Evolutionary conservation across 2,329 filamentous ascomycete species (phyloP).

Genomic region (Colletotrichum trifolii): DNA sequence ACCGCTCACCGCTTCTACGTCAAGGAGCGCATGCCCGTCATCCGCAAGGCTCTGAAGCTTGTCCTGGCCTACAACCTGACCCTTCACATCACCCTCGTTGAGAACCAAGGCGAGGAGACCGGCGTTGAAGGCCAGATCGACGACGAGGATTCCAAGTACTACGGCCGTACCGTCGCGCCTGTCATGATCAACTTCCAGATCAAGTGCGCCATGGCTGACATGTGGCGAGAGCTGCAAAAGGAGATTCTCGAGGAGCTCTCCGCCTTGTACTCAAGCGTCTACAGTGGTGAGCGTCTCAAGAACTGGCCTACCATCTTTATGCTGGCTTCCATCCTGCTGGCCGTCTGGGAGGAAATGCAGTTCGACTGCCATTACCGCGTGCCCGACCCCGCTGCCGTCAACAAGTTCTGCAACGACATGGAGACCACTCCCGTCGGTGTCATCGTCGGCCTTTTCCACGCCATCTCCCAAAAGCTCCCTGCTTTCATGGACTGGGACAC

Average conservation of each 20-base stretch:
- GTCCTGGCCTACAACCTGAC: constrained; percentile 97
- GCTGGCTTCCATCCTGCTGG: constrained; percentile 89
- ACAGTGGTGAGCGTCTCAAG: constrained; percentile 96
- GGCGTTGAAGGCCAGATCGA: constrained; percentile 84
- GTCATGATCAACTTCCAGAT: constrained; percentile 99
- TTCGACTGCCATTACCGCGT: constrained; percentile 98
- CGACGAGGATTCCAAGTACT: constrained; percentile 86
- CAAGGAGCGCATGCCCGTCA: constrained; percentile 87
- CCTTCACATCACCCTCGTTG: constrained; percentile 92
- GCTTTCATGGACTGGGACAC: constrained; percentile 96
- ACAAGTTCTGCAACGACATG: constrained; percentile 98
- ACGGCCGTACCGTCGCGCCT: constrained; percentile 89
- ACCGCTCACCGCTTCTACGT: constrained; percentile 93
- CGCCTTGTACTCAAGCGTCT: constrained; percentile 93
- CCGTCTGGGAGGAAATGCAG: constrained; percentile 98
- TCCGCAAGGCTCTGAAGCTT: constrained; percentile 94
- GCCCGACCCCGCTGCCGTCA: constrained; percentile 82
- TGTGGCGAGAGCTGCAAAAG: constrained; percentile 98
- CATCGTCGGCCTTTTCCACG: constrained; percentile 95
- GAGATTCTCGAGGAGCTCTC: constrained; percentile 96
- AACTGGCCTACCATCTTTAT: constrained; percentile 99
- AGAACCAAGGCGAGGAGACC: constrained; percentile 86
- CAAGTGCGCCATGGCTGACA: constrained; percentile 95
- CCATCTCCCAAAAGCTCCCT: constrained; percentile 96
- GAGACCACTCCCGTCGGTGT: constrained; percentile 95